Evolutionary conservation across 2,329 filamentous ascomycete species (phyloP), one percentile per base, ranked within the genome.

Genomic region (Gaeumannomyces tritici): DNA sequence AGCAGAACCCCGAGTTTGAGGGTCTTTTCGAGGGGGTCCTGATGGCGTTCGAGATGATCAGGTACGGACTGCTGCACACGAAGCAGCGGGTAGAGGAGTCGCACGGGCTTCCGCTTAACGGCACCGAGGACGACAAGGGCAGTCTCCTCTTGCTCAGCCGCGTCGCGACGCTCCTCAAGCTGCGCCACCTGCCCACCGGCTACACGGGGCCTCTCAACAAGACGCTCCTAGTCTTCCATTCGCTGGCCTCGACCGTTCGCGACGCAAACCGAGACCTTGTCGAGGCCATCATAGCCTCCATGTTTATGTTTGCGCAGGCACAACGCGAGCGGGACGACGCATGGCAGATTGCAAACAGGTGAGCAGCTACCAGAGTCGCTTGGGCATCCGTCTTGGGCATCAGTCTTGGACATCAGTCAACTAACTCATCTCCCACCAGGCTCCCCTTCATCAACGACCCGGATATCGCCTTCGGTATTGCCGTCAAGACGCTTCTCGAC

Each of bases 161-260:
- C 54, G 89, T 93, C 65, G 90, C 93, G 18, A 92, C 90, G 61
- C 80, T 98, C 63, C 84, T 92, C 61, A 91, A 89, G 70, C 80
- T 98, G 65, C 85, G 87, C 35, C 95, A 99, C 73, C 84, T 90
- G 68, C 82, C 84, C 4, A 93, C 93, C 68, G 95, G 95, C 33
- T 99, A 97, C 75, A 97, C 93, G 2, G 95, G 95, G 0, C 93
- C 95, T 1, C 82, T 99, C 1, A 96, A 92, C 79, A 89, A 95
- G 74, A 92, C 93, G 67, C 81, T 97, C 61, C 81, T 99, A 55
- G 88, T 87, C 29, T 99, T 93, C 78, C 89, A 91, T 64, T 93
- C 91, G 1, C 81, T 98, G 63, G 87, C 91, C 55, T 88, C 88
- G 2, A 86, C 90, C 55, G 87, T 97, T 28, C 89, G 93, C 54